A percentile compares a stretch with the other conserved stretches of the same genome.
These are phyloP conservation scores for Diutina neorugosa DNA, from an alignment of 1,139 yeast species.

Conservation along the genomic window DNA sequence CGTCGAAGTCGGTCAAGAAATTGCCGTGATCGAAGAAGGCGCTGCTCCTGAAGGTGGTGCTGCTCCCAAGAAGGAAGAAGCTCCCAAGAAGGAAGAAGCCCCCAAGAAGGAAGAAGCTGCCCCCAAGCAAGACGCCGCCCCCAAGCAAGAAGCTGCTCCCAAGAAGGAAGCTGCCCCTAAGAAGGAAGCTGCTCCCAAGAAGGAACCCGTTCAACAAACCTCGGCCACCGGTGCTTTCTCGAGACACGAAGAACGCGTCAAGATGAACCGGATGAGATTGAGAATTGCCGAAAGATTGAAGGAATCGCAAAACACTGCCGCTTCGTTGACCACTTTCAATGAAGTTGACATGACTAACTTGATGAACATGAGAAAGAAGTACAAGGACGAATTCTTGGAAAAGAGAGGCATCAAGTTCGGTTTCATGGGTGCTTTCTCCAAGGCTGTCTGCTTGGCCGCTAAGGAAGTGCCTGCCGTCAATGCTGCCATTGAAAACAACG, in stretches of 20 bases:
- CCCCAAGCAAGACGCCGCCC: constrained; percentile 14
- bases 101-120: constrained; percentile 13
- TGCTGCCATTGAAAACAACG: constrained; percentile 87
- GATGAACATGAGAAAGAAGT: constrained; percentile 89
- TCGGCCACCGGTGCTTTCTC: constrained; percentile 49
- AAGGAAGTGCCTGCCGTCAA: constrained; percentile 93
- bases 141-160: constrained; percentile 11
- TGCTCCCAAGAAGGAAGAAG: constrained; percentile 17
- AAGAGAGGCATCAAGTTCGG: constrained; percentile 93
- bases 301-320: constrained; percentile 98
- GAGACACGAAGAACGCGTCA: constrained; percentile 83
- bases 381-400: constrained; percentile 93
- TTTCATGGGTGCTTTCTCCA: constrained; percentile 97
- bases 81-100: constrained; percentile 13
- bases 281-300: constrained; percentile 98
- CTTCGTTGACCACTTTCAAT: constrained; percentile 94
- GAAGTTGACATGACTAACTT: constrained; percentile 94
- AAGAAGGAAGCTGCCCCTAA: constrained; percentile 13
- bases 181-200: constrained; percentile 8
- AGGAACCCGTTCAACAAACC: constrained; percentile 13
- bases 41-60: constrained; percentile 65
- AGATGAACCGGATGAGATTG: constrained; percentile 99
- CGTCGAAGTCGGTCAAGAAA: constrained; percentile 92
- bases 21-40: constrained; percentile 84
- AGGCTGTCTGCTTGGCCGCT: constrained; percentile 88